A percentile compares a stretch with the other conserved stretches of the same genome.
These are phyloP conservation scores for Lichtheimia corymbifera DNA, from an alignment of 371 early-diverging fungal genomes.

Conservation along the genomic window DNA sequence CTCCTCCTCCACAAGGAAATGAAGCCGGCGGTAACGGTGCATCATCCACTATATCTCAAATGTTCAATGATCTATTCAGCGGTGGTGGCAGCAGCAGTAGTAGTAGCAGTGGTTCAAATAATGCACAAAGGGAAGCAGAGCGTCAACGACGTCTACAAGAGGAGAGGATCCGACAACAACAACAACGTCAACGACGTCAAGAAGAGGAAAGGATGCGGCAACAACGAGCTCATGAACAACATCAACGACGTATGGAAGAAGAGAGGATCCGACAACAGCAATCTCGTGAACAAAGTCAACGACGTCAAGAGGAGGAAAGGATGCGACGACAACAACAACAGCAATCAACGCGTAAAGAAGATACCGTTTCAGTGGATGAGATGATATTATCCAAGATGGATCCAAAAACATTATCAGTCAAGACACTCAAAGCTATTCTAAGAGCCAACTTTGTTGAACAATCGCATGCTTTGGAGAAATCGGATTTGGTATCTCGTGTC, in stretches of 20 bases:
- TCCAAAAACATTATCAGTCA: slow-evolving; percentile 46
- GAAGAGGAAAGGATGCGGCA: not conserved
- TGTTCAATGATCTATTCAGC: slow-evolving; percentile 16
- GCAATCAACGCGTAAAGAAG: slow-evolving; percentile 9
- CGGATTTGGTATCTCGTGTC: slow-evolving; percentile 52
- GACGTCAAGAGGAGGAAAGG: slow-evolving; percentile 1
- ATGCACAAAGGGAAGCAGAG: slow-evolving; percentile 1
- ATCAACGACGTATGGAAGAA: slow-evolving; percentile 11
- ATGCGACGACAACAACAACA: slow-evolving; percentile 8
- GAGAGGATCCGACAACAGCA: slow-evolving; percentile 2
- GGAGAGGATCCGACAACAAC: not conserved
- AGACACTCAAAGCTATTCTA: slow-evolving; percentile 54
- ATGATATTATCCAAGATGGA: slow-evolving; percentile 39
- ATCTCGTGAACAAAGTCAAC: not conserved
- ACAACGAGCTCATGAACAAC: slow-evolving; percentile 8
- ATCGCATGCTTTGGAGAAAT: slow-evolving; percentile 51
- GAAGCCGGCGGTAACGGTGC: not conserved
- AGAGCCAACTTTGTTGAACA: slow-evolving; percentile 52
- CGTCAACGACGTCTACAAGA: slow-evolving; percentile 12
- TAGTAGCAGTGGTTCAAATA: slow-evolving; percentile 5
- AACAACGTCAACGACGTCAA: not conserved
- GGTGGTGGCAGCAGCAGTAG: slow-evolving; percentile 3
- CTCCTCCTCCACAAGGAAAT: not conserved
- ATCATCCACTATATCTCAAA: slow-evolving; percentile 3
- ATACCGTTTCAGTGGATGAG: slow-evolving; percentile 35